A percentile compares a stretch with the other conserved stretches of the same genome.
Conservation (phyloP, 1,284 basidiomycete genomes). For the Pascua sp. region DNA sequence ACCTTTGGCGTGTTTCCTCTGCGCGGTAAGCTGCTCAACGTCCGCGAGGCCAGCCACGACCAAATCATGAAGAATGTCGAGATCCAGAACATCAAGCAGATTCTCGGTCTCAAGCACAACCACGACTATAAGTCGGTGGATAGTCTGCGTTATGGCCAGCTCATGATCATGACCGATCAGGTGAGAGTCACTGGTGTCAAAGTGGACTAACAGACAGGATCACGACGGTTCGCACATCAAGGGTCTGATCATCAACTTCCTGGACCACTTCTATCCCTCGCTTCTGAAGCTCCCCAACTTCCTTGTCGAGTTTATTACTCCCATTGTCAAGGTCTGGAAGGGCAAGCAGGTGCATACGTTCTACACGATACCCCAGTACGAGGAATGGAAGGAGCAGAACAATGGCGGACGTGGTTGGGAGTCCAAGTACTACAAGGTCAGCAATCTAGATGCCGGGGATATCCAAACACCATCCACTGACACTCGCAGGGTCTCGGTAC, state of each 20-base stretch:
- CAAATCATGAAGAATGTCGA: constrained; percentile 98
- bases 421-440: constrained; percentile 93
- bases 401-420: constrained; percentile 80
- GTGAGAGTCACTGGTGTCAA: constrained; percentile 49
- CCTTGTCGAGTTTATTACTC: constrained; percentile 97
- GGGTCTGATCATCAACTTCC: constrained; percentile 95
- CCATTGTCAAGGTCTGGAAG: constrained; percentile 90
- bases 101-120: constrained; percentile 91
- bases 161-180: constrained; percentile 99
- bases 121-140: constrained; percentile 74
- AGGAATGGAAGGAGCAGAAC: constrained; percentile 81
- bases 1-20: constrained; percentile 97
- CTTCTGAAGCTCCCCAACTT: constrained; percentile 88
- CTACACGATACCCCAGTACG: constrained; percentile 97
- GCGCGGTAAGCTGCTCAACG: constrained; percentile 94
- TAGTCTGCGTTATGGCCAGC: constrained; percentile 82
- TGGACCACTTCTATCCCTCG: constrained; percentile 96
- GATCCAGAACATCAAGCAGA: constrained; percentile 96
- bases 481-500: constrained; percentile 83
- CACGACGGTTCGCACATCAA: constrained; percentile 99
- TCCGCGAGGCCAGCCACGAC: constrained; percentile 92
- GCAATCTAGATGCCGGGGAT: constrained; percentile 16
- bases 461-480: constrained; percentile 4
- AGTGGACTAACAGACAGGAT: constrained; percentile 62
- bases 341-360: constrained; percentile 79